phyloP scores from a whole-genome alignment of 495 filamentous ascomycete genomes.

The Penicillium maclennaniae region DNA sequence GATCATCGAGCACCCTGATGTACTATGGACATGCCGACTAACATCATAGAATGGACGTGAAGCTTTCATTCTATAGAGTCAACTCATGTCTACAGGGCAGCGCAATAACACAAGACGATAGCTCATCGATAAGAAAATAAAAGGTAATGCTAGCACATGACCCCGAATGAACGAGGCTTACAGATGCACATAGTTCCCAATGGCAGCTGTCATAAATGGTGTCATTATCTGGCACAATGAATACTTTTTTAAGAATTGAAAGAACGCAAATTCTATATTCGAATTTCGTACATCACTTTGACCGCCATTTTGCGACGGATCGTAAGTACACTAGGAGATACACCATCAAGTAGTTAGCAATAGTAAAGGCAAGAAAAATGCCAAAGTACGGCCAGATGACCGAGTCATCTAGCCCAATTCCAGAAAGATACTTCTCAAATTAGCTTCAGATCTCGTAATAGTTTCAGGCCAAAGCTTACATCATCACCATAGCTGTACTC shows the following conservation, averaged over 20 bases:
- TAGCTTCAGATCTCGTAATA: constrained; percentile 2
- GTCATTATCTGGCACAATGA: not conserved
- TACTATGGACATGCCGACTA: no score
- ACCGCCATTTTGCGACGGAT: constrained; percentile 39
- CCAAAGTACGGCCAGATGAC: constrained; percentile 70
- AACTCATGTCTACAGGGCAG: no score
- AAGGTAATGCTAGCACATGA: no score
- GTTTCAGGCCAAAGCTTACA: constrained; percentile 27
- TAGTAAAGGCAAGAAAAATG: constrained; percentile 65
- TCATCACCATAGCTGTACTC: constrained; percentile 54
- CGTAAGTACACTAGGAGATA: constrained; percentile 48
- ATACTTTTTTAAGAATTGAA: not conserved
- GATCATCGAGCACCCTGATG: no score
- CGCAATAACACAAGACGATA: no score
- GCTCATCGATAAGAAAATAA: no score
- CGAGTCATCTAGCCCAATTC: constrained; percentile 55
- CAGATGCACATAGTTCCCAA: no score
- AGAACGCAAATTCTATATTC: not conserved
- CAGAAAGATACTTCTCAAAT: constrained; percentile 53
- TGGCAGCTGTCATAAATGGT: no score
- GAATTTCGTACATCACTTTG: constrained; percentile 21
- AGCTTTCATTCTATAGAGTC: no score
- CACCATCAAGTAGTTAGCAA: constrained; percentile 67
- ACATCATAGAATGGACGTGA: no score
- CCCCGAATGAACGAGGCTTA: no score